A percentile compares a stretch with the other conserved stretches of the same genome.
These are phyloP conservation scores for Syzygium jambos DNA, from an alignment of 345 rosid genomes.

Conservation along the genomic window DNA sequence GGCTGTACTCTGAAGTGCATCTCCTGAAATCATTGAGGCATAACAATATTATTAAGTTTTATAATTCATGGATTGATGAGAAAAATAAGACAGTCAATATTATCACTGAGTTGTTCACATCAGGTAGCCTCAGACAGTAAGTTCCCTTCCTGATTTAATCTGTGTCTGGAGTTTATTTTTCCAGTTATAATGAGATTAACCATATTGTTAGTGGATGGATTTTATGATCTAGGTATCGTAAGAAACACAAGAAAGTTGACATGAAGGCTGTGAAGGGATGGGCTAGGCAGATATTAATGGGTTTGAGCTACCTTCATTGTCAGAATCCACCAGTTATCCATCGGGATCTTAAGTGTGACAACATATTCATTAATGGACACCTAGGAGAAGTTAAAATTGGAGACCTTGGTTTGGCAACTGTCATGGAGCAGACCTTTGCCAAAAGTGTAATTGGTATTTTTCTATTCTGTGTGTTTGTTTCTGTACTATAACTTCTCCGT, in stretches of 20 bases:
- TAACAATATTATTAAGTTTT: constrained; percentile 65
- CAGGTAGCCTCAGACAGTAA: constrained; percentile 90
- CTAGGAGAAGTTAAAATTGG: constrained; percentile 97
- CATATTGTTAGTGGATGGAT: constrained; percentile 10
- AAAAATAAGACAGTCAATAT: constrained; percentile 85
- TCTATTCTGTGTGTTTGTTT: not conserved
- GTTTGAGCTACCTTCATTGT: constrained; percentile 71
- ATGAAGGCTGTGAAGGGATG: constrained; percentile 83
- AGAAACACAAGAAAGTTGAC: constrained; percentile 80
- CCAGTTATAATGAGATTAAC: constrained; percentile 9
- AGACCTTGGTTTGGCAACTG: constrained; percentile 90
- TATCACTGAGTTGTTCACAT: constrained; percentile 87
- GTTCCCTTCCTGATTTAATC: constrained; percentile 19
- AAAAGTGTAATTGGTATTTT: constrained; percentile 82
- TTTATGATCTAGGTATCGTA: constrained; percentile 61
- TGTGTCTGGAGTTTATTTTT: not conserved
- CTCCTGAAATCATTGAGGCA: constrained; percentile 82
- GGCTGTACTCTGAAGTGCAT: constrained; percentile 89
- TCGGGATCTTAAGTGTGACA: constrained; percentile 94
- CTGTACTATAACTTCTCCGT: not conserved
- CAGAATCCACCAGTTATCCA: constrained; percentile 86
- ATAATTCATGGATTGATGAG: constrained; percentile 92
- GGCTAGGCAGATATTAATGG: constrained; percentile 84
- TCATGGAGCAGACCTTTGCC: constrained; percentile 87
- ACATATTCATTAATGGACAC: constrained; percentile 88